Evolutionary conservation across 371 early-diverging fungal species (phyloP), one percentile per base, ranked within the genome.

Genomic region (Lichtheimia ornata): DNA sequence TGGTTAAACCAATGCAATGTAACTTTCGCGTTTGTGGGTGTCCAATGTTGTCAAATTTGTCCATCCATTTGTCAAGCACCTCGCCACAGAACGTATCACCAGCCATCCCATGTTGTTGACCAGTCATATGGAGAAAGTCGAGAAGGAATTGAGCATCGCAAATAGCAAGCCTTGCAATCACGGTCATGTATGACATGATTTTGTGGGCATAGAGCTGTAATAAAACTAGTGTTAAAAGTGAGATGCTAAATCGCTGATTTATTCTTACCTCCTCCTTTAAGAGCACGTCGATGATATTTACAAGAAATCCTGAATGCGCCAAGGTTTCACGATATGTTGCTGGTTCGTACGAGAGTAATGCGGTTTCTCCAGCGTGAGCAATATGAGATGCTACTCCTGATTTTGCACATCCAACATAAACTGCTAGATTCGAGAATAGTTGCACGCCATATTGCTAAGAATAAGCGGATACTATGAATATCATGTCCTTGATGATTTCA

Each of bases 1-100:
- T 77, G 7, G 88, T 85, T 56, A 87, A 75, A 0, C 85, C 91
- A 74, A 93, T 78, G 6, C 89, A 89, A 42, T 83, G 82, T 53
- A 93, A 72, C 66, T 91, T 91, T 28, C 91, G 79, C 55, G 86
- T 79, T 61, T 88, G 86, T 28, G 87, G 77, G 59, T 92, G 89
- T 1, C 89, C 85, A 30, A 91, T 77, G 50, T 84, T 86, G 63
- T 93, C 94, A 76, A 88, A 90, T 90, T 86, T 89, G 41, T 90
- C 89, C 64, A 87, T 70, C 90, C 89, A 89, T 35, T 69, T 58
- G 41, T 86, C 87, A 17, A 88, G 27, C 15, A 87, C 64, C 47
- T 66, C 59, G 9, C 71, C 72, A 25, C 87, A 54, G 51, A 87
- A 79, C 25, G 63, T 59, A 5, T 68, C 56, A 25, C 40, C 40